These are phyloP conservation scores for Paulownia fortunei DNA, from an alignment of 257 asterid species.

Conservation along the genomic window DNA sequence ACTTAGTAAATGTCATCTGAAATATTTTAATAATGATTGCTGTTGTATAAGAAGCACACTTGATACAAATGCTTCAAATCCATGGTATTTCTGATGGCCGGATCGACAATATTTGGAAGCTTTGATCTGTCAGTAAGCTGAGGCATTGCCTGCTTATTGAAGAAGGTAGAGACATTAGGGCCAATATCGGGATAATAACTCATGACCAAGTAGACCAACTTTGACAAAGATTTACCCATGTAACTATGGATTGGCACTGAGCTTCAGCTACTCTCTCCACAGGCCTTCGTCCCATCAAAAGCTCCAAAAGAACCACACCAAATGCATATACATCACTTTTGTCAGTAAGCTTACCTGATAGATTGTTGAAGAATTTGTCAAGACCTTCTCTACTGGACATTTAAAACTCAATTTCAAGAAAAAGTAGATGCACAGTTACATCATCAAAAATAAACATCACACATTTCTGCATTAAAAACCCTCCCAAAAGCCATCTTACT, in stretches of 20 bases:
- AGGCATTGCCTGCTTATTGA: constrained; percentile 83
- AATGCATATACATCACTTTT: constrained; percentile 95
- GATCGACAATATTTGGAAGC: constrained; percentile 88
- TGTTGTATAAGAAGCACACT: constrained; percentile 44
- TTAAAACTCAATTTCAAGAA: neutral
- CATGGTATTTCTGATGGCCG: constrained; percentile 74
- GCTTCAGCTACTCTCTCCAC: constrained; percentile 74
- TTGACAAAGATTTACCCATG: constrained; percentile 63
- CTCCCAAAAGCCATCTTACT: neutral
- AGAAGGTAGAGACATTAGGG: constrained; percentile 20
- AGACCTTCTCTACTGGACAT: neutral
- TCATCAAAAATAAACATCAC: neutral
- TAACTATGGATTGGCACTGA: constrained; percentile 81
- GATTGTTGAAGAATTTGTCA: constrained; percentile 24
- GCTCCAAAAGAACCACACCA: constrained; percentile 93
- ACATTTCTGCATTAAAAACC: neutral
- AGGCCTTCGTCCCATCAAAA: constrained; percentile 82
- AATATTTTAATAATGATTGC: neutral
- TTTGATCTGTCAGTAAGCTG: constrained; percentile 90
- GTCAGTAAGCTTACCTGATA: constrained; percentile 87
- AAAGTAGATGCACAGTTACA: neutral
- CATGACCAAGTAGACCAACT: neutral
- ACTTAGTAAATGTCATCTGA: neutral
- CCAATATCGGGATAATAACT: neutral
- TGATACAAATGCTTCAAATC: constrained; percentile 94